phyloP scores from a whole-genome alignment of 495 filamentous ascomycete species.

The Penicillium macrosclerotiorum region DNA sequence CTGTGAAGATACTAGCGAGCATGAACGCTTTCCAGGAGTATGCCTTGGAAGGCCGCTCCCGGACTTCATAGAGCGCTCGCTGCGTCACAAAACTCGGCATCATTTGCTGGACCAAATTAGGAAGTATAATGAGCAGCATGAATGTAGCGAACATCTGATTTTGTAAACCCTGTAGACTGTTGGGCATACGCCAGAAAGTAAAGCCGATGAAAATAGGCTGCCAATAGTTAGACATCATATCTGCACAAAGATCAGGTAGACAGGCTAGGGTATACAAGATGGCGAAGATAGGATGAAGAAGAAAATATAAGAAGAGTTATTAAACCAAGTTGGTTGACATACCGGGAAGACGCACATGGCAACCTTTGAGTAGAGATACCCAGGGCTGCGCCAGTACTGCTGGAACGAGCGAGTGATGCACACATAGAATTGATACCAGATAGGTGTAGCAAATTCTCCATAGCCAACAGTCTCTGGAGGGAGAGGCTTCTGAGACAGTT shows the following conservation, averaged over 20 bases:
- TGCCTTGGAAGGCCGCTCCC: slow-evolving; percentile 79
- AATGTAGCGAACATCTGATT: slow-evolving; percentile 89
- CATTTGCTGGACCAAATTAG: slow-evolving; percentile 73
- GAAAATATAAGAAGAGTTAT: too few species aligned
- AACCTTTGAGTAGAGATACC: slow-evolving; percentile 78
- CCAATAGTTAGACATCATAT: not conserved
- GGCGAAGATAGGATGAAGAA: too few species aligned
- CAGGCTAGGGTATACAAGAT: too few species aligned
- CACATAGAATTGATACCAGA: slow-evolving; percentile 45
- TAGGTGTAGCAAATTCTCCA: slow-evolving; percentile 52
- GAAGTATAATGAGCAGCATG: slow-evolving; percentile 75
- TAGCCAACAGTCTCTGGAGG: slow-evolving; percentile 31
- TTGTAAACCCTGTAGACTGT: slow-evolving; percentile 73
- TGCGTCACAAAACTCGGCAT: slow-evolving; percentile 83
- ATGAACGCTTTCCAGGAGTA: slow-evolving; percentile 85
- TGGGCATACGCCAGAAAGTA: slow-evolving; percentile 73
- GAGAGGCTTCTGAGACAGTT: slow-evolving; percentile 44
- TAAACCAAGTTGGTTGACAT: too few species aligned
- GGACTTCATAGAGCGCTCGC: slow-evolving; percentile 77
- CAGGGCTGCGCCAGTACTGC: slow-evolving; percentile 87
- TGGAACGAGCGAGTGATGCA: slow-evolving; percentile 67
- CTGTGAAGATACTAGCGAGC: slow-evolving; percentile 71
- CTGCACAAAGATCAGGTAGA: not conserved
- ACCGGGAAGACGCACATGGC: slow-evolving; percentile 47
- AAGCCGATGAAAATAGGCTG: slow-evolving; percentile 83